Evolutionary conservation across 305 asterid species (phyloP).

Genomic region (Rubia tinctorum): DNA sequence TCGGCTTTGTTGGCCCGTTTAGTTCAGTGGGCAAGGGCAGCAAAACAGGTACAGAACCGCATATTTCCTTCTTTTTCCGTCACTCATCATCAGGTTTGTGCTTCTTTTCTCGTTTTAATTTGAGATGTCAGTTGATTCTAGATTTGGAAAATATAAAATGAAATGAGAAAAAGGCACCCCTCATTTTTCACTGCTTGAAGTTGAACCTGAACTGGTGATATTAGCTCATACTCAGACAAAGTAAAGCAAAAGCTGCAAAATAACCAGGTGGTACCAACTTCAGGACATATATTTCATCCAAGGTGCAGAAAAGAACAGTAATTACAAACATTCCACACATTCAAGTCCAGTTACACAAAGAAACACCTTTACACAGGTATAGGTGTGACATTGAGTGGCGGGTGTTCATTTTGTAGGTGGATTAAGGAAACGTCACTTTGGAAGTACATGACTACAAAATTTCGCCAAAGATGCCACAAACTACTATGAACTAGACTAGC

Average conservation of each 20-base stretch:
- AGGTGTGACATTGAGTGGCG: not conserved
- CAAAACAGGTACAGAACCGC: not conserved
- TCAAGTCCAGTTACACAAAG: conserved; percentile 1
- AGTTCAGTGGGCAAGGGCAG: too few relatives aligned
- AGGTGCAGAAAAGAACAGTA: not conserved
- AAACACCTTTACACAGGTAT: conserved; percentile 16
- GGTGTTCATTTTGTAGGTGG: not conserved
- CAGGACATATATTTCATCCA: not conserved
- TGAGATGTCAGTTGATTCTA: not conserved
- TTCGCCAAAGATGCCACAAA: conserved; percentile 7
- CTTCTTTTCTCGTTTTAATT: too few relatives aligned
- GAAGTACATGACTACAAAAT: not conserved
- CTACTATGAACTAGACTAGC: conserved; percentile 12
- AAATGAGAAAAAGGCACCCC: not conserved
- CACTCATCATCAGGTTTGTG: not conserved
- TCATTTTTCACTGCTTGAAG: too few relatives aligned
- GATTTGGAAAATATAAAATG: not conserved
- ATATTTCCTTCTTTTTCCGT: not conserved
- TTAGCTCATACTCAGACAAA: not conserved
- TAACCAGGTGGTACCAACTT: not conserved
- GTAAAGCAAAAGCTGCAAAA: not conserved
- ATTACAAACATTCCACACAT: conserved; percentile 11
- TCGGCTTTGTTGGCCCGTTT: not conserved
- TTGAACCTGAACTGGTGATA: not conserved
- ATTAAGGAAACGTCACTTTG: conserved; percentile 3